These are phyloP conservation scores for Trichoderma atrobrunneum DNA, from an alignment of 2,329 filamentous ascomycete genomes.

Conservation along the genomic window DNA sequence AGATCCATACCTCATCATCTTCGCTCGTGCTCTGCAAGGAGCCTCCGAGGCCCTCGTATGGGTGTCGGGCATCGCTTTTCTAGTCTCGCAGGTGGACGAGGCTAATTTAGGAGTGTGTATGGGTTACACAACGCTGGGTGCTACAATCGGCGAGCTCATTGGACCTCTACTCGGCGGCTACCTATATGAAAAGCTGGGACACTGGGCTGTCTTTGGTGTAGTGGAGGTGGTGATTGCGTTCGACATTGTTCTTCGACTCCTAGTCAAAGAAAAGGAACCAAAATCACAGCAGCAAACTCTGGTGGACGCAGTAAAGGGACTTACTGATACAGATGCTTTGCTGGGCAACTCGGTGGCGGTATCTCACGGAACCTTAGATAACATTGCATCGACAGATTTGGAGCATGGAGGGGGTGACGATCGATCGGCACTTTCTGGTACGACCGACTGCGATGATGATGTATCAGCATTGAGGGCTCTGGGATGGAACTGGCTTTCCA, in stretches of 20 bases:
- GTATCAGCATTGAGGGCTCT: background rate
- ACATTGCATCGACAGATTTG: background rate
- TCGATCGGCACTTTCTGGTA: background rate
- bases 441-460: background rate
- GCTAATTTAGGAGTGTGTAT: conserved; percentile 15
- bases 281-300: background rate
- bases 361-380: background rate
- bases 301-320: background rate
- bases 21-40: conserved; percentile 14
- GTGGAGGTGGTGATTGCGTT: background rate
- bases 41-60: conserved; percentile 17
- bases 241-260: conserved; percentile 3
- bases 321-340: background rate
- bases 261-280: conserved; percentile 9
- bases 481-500: conserved; percentile 18
- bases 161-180: conserved; percentile 13
- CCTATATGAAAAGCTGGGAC: conserved; percentile 12
- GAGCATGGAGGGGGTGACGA: background rate
- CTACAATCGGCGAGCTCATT: conserved; percentile 16
- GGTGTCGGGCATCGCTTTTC: conserved; percentile 17
- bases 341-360: background rate
- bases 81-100: conserved; percentile 17
- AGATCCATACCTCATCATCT: conserved; percentile 11
- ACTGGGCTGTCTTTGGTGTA: conserved; percentile 16
- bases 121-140: conserved; percentile 16